These are phyloP conservation scores for Trichoderma erinaceum DNA, from an alignment of 495 filamentous ascomycete species.

Conservation along the genomic window DNA sequence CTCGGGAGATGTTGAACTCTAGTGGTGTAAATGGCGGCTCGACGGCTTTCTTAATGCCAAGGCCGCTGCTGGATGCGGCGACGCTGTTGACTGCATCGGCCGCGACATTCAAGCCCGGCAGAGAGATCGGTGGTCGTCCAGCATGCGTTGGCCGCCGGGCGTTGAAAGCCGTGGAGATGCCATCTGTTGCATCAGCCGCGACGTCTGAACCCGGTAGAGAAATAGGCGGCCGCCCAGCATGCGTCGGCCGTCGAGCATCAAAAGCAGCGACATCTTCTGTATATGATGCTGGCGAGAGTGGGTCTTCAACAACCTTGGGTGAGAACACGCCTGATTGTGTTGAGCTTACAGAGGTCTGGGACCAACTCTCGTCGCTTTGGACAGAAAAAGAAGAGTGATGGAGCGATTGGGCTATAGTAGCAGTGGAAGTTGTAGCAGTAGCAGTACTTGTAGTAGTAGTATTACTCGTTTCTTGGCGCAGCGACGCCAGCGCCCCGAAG, in stretches of 20 bases:
- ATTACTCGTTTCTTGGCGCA: neutral
- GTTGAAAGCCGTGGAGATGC: neutral
- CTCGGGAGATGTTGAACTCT: slow-evolving; percentile 40
- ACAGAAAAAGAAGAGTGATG: neutral
- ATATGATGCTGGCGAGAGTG: neutral
- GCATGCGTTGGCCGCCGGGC: neutral
- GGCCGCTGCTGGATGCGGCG: slow-evolving; percentile 12
- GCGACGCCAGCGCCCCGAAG: neutral
- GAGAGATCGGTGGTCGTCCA: neutral
- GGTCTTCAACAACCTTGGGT: neutral
- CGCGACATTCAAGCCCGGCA: neutral
- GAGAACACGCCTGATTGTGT: neutral
- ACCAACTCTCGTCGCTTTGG: neutral
- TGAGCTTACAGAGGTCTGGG: neutral
- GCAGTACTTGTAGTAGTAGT: neutral
- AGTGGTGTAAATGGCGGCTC: slow-evolving; percentile 32
- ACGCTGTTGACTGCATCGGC: slow-evolving; percentile 10
- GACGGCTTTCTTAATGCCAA: slow-evolving; percentile 15
- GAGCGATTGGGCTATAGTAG: neutral
- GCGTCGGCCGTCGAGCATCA: neutral
- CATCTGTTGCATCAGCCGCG: neutral
- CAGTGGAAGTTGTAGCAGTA: no score
- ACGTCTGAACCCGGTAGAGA: neutral
- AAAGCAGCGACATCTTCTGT: neutral
- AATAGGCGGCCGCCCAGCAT: neutral